Evolutionary conservation across 441 rosid species (phyloP).

Genomic region (Syzygium syzygioides): DNA sequence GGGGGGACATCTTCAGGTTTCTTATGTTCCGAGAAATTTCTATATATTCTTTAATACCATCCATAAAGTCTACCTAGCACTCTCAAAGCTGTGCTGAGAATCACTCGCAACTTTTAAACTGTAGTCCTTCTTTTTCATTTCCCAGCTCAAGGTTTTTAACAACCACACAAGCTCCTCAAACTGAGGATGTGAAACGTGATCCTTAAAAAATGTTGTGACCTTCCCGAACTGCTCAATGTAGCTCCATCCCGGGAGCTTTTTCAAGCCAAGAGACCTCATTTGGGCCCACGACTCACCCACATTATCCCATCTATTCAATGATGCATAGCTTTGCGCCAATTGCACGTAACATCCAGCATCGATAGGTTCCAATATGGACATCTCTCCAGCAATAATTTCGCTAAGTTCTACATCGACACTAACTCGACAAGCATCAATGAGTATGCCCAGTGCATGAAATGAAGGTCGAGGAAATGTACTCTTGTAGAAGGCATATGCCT

Average conservation of each 20-base stretch:
- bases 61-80: not conserved
- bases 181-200: constrained; percentile 35
- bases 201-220: constrained; percentile 35
- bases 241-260: constrained; percentile 54
- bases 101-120: not conserved
- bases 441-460: constrained; percentile 39
- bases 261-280: constrained; percentile 47
- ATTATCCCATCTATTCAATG: constrained; percentile 46
- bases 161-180: constrained; percentile 27
- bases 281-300: constrained; percentile 38
- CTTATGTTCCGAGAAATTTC: not conserved
- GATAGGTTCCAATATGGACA: constrained; percentile 27
- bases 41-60: not conserved
- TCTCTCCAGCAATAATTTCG: constrained; percentile 24
- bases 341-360: constrained; percentile 42
- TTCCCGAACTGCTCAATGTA: constrained; percentile 33
- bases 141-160: constrained; percentile 23
- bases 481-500: constrained; percentile 49
- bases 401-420: constrained; percentile 27
- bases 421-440: constrained; percentile 47
- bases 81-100: not conserved
- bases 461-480: constrained; percentile 27
- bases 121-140: constrained; percentile 21
- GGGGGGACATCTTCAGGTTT: not conserved
- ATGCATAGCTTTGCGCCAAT: constrained; percentile 44